These are phyloP conservation scores for Adansonia rubrostipa DNA, from an alignment of 441 rosid species.

Conservation along the genomic window DNA sequence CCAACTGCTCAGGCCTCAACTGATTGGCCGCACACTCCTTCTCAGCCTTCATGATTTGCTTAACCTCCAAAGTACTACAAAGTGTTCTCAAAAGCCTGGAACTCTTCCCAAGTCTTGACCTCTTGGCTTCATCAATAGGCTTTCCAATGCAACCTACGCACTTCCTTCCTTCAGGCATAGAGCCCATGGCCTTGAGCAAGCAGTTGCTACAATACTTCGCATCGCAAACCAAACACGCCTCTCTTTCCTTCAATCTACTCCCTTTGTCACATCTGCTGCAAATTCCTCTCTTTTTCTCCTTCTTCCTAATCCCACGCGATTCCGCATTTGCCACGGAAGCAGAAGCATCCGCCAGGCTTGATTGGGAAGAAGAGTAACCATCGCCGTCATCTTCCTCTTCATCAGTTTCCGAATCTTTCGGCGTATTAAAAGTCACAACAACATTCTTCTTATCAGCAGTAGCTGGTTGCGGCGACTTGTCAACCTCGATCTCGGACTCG, in stretches of 20 bases:
- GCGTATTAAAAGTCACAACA: constrained; percentile 46
- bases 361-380: constrained; percentile 29
- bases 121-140: constrained; percentile 51
- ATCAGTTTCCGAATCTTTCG: constrained; percentile 31
- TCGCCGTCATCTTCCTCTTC: constrained; percentile 35
- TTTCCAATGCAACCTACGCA: constrained; percentile 56
- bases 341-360: constrained; percentile 18
- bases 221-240: constrained; percentile 57
- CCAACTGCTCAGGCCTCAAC: constrained; percentile 55
- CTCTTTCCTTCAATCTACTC: constrained; percentile 49
- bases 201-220: constrained; percentile 55
- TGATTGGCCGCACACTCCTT: constrained; percentile 60
- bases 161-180: constrained; percentile 74
- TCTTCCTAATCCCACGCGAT: constrained; percentile 18
- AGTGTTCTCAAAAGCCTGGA: constrained; percentile 48
- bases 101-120: constrained; percentile 49
- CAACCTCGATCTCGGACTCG: constrained; percentile 23
- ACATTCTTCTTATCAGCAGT: constrained; percentile 33
- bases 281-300: constrained; percentile 34
- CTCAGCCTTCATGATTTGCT: constrained; percentile 64
- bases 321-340: background rate
- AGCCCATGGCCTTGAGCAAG: constrained; percentile 64
- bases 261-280: constrained; percentile 54
- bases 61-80: constrained; percentile 52
- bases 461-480: constrained; percentile 12